These are phyloP conservation scores for Volutella citrinella DNA, from an alignment of 2,329 filamentous ascomycete species.

Conservation along the genomic window DNA sequence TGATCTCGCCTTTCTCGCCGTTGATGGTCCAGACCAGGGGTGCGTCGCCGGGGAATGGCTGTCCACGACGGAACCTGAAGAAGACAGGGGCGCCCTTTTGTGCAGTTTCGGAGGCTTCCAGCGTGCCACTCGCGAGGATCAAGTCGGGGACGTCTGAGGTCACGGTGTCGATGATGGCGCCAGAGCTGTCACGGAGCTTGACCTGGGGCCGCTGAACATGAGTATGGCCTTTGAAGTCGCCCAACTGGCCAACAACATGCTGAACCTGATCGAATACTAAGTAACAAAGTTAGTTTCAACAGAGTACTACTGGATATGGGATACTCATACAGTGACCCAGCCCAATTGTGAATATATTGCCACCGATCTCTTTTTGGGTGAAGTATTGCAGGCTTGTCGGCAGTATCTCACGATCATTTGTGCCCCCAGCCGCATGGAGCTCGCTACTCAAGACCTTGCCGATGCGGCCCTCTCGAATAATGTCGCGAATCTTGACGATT, in stretches of 20 bases:
- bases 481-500: constrained; percentile 39
- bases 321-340: constrained; percentile 38
- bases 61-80: constrained; percentile 45
- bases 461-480: constrained; percentile 44
- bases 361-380: constrained; percentile 43
- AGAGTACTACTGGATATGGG: rapidly evolving
- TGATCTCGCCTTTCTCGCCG: constrained; percentile 50
- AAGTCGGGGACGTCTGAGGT: constrained; percentile 44
- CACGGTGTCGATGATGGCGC: constrained; percentile 30
- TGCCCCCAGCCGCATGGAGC: constrained; percentile 35
- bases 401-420: constrained; percentile 30
- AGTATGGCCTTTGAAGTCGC: constrained; percentile 35
- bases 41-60: constrained; percentile 45
- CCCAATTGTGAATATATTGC: constrained; percentile 41
- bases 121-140: constrained; percentile 33
- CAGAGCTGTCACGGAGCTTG: constrained; percentile 31
- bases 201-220: constrained; percentile 43
- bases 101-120: constrained; percentile 25
- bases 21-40: constrained; percentile 48
- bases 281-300: neutral
- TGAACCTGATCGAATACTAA: constrained; percentile 45
- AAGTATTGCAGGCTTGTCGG: constrained; percentile 44
- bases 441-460: constrained; percentile 53
- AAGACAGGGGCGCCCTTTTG: constrained; percentile 38
- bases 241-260: constrained; percentile 43